A percentile compares a stretch with the other conserved stretches of the same genome.
phyloP scores from a whole-genome alignment of 2,329 filamentous ascomycete species.

The Ceratocystis albifundus region DNA sequence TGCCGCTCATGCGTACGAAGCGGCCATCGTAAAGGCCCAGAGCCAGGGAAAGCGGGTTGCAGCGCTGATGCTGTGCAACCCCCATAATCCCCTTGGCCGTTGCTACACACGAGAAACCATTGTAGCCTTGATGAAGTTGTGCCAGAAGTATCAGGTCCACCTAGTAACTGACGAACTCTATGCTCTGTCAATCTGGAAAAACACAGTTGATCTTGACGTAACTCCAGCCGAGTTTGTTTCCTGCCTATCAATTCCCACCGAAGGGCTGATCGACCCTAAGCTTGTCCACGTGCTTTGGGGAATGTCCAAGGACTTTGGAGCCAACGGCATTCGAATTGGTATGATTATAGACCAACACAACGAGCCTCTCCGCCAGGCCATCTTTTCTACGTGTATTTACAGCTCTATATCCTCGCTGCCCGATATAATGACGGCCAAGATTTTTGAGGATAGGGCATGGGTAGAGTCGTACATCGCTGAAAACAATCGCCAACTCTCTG shows the following conservation, averaged over 20 bases:
- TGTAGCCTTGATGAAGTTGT: slow-evolving; percentile 36
- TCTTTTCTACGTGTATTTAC: slow-evolving; percentile 33
- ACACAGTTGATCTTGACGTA: slow-evolving; percentile 28
- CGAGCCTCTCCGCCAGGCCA: slow-evolving; percentile 30
- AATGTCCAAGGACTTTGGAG: slow-evolving; percentile 43
- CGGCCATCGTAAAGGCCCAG: slow-evolving; percentile 32
- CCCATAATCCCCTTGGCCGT: slow-evolving; percentile 42
- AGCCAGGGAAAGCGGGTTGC: slow-evolving; percentile 33
- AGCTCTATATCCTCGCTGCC: slow-evolving; percentile 37
- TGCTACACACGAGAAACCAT: slow-evolving; percentile 36
- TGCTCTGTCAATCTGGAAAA: slow-evolving; percentile 41
- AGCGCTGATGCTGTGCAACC: slow-evolving; percentile 41
- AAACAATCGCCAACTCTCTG: slow-evolving; percentile 34
- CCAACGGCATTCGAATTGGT: slow-evolving; percentile 44
- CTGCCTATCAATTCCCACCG: slow-evolving; percentile 34
- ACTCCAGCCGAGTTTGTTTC: slow-evolving; percentile 35
- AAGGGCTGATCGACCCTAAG: slow-evolving; percentile 36
- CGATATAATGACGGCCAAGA: slow-evolving; percentile 33
- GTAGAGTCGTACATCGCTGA: slow-evolving; percentile 35
- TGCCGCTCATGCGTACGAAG: slow-evolving; percentile 37
- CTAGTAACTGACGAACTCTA: slow-evolving; percentile 42
- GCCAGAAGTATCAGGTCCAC: slow-evolving; percentile 39
- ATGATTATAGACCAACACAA: slow-evolving; percentile 40
- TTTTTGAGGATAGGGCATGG: slow-evolving; percentile 37
- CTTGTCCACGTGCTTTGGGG: slow-evolving; percentile 42